Conservation (phyloP, 495 filamentous ascomycete genomes). For the Cercophora samala region DNA sequence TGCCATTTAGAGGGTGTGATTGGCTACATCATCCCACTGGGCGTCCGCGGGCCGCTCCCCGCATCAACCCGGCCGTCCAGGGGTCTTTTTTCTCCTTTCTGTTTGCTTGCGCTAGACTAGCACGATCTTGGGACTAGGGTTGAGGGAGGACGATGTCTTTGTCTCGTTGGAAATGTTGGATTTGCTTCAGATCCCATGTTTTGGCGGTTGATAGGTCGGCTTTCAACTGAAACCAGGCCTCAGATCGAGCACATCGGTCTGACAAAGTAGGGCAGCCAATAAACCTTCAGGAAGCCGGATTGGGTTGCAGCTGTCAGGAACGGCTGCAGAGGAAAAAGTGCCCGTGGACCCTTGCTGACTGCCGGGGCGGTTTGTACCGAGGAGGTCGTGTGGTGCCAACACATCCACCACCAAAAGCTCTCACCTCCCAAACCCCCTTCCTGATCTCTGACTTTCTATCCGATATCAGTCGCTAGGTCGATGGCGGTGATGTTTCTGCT, state of each 20-base stretch:
- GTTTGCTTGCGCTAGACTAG: neutral
- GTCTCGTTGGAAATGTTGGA: neutral
- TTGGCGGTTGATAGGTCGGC: neutral
- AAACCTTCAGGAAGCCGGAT: neutral
- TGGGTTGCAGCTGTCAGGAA: conserved; percentile 5
- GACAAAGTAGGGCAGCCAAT: neutral
- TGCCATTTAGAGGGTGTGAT: neutral
- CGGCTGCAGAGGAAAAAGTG: neutral
- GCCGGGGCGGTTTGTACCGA: neutral
- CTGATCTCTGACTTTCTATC: neutral
- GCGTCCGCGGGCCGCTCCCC: neutral
- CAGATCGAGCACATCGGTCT: neutral
- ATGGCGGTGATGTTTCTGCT: neutral
- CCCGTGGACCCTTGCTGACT: neutral
- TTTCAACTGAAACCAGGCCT: neutral
- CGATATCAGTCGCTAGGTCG: neutral
- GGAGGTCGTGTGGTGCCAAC: neutral
- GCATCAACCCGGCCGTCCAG: neutral
- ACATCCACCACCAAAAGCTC: neutral
- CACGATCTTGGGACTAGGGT: neutral
- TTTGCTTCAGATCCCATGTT: neutral
- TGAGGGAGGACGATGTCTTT: neutral
- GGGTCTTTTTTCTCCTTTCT: neutral
- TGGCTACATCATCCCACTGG: neutral
- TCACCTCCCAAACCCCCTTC: neutral